phyloP scores from a whole-genome alignment of 768 basidiomycete species.

The Rhodotorula taiwanensis region DNA sequence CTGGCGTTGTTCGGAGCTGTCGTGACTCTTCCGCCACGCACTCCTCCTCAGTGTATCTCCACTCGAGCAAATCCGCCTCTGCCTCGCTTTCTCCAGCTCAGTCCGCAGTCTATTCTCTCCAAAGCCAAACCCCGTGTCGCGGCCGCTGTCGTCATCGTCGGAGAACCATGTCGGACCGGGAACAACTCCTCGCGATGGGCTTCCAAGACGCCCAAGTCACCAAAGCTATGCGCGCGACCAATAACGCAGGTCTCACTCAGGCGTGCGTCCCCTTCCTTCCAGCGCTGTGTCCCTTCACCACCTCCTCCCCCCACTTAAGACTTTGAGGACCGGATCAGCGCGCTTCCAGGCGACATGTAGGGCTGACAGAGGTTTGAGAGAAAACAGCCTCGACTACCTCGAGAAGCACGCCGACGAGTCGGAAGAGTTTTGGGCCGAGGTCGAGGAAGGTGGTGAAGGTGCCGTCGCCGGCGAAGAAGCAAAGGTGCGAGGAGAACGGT shows the following conservation, averaged over 20 bases:
- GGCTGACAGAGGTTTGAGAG: not conserved
- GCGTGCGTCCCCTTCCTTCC: slow-evolving; percentile 1
- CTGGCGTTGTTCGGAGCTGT: too few relatives aligned
- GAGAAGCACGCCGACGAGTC: slow-evolving; percentile 23
- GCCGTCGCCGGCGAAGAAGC: slow-evolving; percentile 46
- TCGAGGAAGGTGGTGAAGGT: slow-evolving; percentile 46
- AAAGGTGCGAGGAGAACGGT: slow-evolving; percentile 37
- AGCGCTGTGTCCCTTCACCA: not conserved
- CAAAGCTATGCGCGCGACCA: slow-evolving; percentile 4
- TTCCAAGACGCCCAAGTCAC: slow-evolving; percentile 13
- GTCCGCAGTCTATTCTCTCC: not conserved
- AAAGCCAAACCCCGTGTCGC: not conserved
- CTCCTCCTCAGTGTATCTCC: too few relatives aligned
- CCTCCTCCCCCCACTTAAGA: not conserved
- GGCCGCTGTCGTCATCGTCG: not conserved
- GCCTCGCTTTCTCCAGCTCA: not conserved
- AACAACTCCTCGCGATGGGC: slow-evolving; percentile 24
- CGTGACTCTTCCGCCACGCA: too few relatives aligned
- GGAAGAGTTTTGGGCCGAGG: slow-evolving; percentile 13
- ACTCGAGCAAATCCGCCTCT: too few relatives aligned
- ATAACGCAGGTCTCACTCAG: not conserved
- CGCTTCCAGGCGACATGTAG: too few relatives aligned
- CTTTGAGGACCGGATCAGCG: too few relatives aligned
- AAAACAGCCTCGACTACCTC: slow-evolving; percentile 45
- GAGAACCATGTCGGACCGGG: slow-evolving; percentile 12